phyloP scores from a whole-genome alignment of 73 alveolate genomes.

The Uronychia binucleata region DNA sequence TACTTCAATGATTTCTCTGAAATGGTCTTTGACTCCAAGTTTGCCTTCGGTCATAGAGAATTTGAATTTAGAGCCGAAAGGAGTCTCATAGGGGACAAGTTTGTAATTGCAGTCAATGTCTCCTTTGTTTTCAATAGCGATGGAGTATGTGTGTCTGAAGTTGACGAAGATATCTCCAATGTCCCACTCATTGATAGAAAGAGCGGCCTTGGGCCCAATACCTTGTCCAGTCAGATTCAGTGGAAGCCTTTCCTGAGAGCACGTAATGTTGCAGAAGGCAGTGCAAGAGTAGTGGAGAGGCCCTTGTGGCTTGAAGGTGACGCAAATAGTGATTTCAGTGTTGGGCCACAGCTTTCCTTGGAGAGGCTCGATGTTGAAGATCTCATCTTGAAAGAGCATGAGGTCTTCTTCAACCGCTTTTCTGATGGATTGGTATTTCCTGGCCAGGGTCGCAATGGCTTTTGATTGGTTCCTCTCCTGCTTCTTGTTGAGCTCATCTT shows the following conservation, averaged over 20 bases:
- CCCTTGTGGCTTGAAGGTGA: constrained; percentile 96
- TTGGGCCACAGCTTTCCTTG: constrained; percentile 99
- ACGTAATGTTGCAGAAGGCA: constrained; percentile 96
- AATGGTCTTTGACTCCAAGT: constrained; percentile 88
- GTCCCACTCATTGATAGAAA: constrained; percentile 88
- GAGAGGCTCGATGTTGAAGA: constrained; percentile 98
- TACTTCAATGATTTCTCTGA: constrained; percentile 85
- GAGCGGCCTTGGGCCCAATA: constrained; percentile 99
- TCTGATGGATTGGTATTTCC: constrained; percentile 91
- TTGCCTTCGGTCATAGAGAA: constrained; percentile 80
- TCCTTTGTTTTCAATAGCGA: constrained; percentile 84
- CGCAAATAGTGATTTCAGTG: constrained; percentile 97
- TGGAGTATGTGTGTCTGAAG: constrained; percentile 74
- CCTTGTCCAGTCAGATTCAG: constrained; percentile 98
- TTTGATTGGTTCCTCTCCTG: constrained; percentile 82
- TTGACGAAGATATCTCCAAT: constrained; percentile 96
- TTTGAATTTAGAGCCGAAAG: constrained; percentile 85
- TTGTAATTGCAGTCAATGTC: constrained; percentile 77
- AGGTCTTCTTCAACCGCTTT: constrained; percentile 98
- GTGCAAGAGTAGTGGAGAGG: constrained; percentile 94
- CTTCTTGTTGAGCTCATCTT: constrained; percentile 83
- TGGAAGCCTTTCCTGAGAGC: constrained; percentile 99
- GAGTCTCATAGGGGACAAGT: constrained; percentile 81
- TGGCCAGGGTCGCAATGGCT: constrained; percentile 74
- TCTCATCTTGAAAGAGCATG: constrained; percentile 99